Base-by-base conservation (phyloP, 1,139 yeast genomes). In the Yamadazyma spencermartinsiae region DNA sequence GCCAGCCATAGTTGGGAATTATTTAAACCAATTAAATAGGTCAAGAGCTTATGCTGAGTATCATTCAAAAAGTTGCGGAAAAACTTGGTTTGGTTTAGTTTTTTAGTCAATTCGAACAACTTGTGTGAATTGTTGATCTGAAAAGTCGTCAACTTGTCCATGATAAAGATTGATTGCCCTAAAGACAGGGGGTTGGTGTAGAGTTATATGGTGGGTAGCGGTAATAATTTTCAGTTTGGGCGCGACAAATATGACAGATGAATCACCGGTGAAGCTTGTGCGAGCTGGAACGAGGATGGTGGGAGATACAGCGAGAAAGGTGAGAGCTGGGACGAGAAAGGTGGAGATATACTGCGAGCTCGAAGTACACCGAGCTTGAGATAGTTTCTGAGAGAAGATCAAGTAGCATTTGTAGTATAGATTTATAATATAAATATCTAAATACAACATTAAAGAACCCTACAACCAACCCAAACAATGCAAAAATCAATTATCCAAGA, bases 31-130 rank as follows among this genome's bases (percentile, higher is more conserved):
- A 66, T 42, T 30, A 83, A 60, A 41, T 68, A 61, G 34, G 70
- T 66, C 29, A 84, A 57, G 3, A 83, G 71, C 43, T 76, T 70
- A 48, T 68, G 69, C 55, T 83, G 90, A 44, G 74, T 78, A n/a
- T 80, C 77, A 31, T 80, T 79, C 40, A 84, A 62, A 50, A 79
- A 81, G 24, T 76, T 65, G 45, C 76, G 79, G 56, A 84, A 82
- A 41, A 73, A 72, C 19, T 75, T 72, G 30, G 66, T 59, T 29
- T 57, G 50, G 51, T 74, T 71, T 25, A 82, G 59, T 51, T 65
- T 66, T 41, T 69, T 72, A 1, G 87, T 73, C 43, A 80, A 61
- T 40, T 55, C 61, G 43, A 72, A 70, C 37, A 81, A 61, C 43
- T 61, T 65, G 18, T 41, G 42, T 18, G 69, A 52, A 52, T 76